Base-by-base conservation (phyloP, 2,329 filamentous ascomycete genomes). In the Taxawa tesnikishii region DNA sequence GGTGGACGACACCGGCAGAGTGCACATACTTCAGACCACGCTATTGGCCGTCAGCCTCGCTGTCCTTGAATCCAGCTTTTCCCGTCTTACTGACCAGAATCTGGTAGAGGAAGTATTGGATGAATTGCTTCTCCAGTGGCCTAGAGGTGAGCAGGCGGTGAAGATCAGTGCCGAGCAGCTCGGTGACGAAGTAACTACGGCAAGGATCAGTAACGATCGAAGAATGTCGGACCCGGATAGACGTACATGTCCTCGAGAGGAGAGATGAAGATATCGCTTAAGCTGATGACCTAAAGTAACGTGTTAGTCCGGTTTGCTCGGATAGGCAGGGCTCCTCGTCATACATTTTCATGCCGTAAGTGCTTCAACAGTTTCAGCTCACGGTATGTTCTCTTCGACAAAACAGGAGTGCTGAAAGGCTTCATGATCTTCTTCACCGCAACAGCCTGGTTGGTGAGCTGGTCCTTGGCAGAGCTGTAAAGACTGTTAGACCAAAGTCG, bases 401-500 rank as follows among this genome's bases (percentile, higher is more conserved):
- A 70, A 37, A 98, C 90, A 1, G 90, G 87, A n/a, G 90, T 98
- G 70, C 87, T 94, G 64, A 98, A 98, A 7, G 90, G 90, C 69
- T 96, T 98, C 88, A 98, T 96, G 55, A 98, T 98, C 75, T 98
- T 98, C 74, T 98, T 98, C 56, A 98, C 87, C 38, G 90, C 90
- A 40, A 98, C 90, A 61, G 87, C 85, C 60, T 94, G 87, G 57
- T 75, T 83, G 38, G 90, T 96, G 61, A 98, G 84, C 67, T 96
- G 87, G 60, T 98, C 90, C 63, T 85, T 88, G 37, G 90, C 90
- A 43, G 90, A 96, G 63, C 88, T 96, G 56, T 47, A 41, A 24
- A 33, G 25, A 26, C 26, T 11, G 30, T 32, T 27, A 32, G 26
- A 23, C 8, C 4, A 11, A 11, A 14, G 18, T 13, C 13, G 23